phyloP scores from a whole-genome alignment of 2,329 filamentous ascomycete genomes.

The Phymatotrichopsis omnivora region DNA sequence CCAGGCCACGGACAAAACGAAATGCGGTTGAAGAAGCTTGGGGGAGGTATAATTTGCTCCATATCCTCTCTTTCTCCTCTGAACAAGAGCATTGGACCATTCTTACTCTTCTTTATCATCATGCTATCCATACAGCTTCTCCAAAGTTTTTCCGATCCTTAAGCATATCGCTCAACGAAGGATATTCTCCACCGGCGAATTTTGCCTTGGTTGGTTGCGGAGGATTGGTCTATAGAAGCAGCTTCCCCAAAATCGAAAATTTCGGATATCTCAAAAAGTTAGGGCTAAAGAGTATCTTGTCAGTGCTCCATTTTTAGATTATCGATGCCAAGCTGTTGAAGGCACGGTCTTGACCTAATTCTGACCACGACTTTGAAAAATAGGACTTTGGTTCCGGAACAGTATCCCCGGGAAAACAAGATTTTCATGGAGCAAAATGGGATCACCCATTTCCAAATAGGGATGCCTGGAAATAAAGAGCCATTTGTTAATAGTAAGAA shows the following conservation, averaged over 20 bases:
- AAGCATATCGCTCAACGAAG: constrained; percentile 22
- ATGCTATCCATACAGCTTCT: no score
- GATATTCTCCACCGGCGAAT: constrained; percentile 42
- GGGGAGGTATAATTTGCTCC: no score
- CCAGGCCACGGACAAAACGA: no score
- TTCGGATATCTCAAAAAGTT: constrained; percentile 58
- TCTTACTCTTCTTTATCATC: no score
- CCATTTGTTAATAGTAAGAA: constrained; percentile 43
- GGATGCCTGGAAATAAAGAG: constrained; percentile 84
- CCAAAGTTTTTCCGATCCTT: no score
- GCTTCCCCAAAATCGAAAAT: constrained; percentile 63
- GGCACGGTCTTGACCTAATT: not conserved
- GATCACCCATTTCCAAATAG: constrained; percentile 64
- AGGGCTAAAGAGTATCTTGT: constrained; percentile 70
- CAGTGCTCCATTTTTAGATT: constrained; percentile 34
- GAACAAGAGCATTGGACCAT: no score
- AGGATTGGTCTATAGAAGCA: constrained; percentile 59
- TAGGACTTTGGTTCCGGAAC: constrained; percentile 44
- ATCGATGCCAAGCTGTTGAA: not conserved
- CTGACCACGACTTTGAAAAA: constrained; percentile 1
- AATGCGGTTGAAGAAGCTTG: no score
- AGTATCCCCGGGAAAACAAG: constrained; percentile 41
- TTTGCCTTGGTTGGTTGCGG: constrained; percentile 65
- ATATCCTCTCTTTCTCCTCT: no score
- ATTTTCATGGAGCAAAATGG: constrained; percentile 54